Conservation (phyloP, 495 filamentous ascomycete genomes). For the Acidomyces sp. region DNA sequence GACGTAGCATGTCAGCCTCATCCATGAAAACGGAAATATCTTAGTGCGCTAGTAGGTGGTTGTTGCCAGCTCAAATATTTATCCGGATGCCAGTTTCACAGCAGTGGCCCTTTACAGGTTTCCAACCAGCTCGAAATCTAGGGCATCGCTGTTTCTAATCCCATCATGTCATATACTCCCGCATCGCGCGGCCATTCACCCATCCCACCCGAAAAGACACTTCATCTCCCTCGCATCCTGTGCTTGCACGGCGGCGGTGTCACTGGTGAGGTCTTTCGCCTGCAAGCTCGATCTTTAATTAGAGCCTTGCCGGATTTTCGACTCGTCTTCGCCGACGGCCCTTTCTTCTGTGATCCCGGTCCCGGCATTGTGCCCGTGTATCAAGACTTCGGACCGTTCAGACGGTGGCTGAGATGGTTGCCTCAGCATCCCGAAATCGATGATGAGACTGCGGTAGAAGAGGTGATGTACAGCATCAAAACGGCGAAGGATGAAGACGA, state of each 20-base stretch:
- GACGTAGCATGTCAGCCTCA: conserved; percentile 7
- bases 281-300: conserved; percentile 43
- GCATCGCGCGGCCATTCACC: conserved; percentile 1
- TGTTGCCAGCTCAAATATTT: too few species aligned
- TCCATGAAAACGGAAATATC: too few species aligned
- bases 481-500: conserved; percentile 29
- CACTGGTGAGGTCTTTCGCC: conserved; percentile 45
- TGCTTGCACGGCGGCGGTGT: conserved; percentile 57
- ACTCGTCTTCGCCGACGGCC: conserved; percentile 46
- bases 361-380: conserved; percentile 42
- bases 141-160: too few species aligned
- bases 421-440: conserved; percentile 35
- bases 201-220: not conserved
- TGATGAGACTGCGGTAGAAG: conserved; percentile 27
- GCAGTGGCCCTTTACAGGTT: too few species aligned
- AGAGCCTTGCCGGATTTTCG: conserved; percentile 41
- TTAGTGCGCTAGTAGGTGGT: too few species aligned
- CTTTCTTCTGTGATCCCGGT: conserved; percentile 39
- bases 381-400: conserved; percentile 41
- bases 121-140: too few species aligned
- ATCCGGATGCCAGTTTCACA: not conserved
- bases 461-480: conserved; percentile 27
- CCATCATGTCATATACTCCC: not conserved
- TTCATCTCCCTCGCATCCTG: conserved; percentile 41
- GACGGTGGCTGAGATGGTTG: conserved; percentile 45